Evolutionary conservation across 495 filamentous ascomycete species (phyloP), one percentile per base, ranked within the genome.

Genomic region (Friedmanniomyces simplex): DNA sequence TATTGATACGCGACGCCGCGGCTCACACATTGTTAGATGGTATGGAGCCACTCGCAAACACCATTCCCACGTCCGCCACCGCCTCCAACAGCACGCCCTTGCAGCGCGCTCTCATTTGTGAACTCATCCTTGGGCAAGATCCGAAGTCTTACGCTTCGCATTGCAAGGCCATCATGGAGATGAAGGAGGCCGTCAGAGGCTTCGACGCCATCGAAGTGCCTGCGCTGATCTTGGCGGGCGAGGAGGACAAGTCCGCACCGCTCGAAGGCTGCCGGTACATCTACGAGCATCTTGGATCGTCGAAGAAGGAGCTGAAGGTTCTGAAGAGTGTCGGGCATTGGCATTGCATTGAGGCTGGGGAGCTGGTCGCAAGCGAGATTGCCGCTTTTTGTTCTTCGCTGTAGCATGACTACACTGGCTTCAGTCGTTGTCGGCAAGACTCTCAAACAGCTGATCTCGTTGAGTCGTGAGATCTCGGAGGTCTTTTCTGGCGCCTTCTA

Each of bases 371-470:
- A n/a, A n/a, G n/a, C n/a, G n/a, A n/a, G n/a, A n/a, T n/a, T n/a
- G n/a, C n/a, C n/a, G n/a, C n/a, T n/a, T n/a, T n/a, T 53, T 63
- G 48, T 5, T 14, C 11, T n/a, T 4, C 14, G 1, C 41, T 53
- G 49, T 54, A 59, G 57, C 2, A n/a, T n/a, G 4, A 32, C 28
- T 32, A 4, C 4, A 10, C 28, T 32, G 28, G 28, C 28, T 43
- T 43, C 39, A 43, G 13, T 42, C 8, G 18, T 43, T 43, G 13
- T 50, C 62, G 18, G 71, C 66, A 60, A 82, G 63, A 25, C 63
- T 68, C 54, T 87, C 88, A 68, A 91, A 88, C 61, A 88, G 76
- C 26, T 67, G 75, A 66, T 94, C 86, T 46, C 88, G 77, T 59
- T 77, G 68, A 60, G 69, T 71, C 43, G 72, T 82, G 45, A 87